A percentile compares a stretch with the other conserved stretches of the same genome.
phyloP scores from a whole-genome alignment of 2,329 filamentous ascomycete species.

The Ophiostoma fasciatum region DNA sequence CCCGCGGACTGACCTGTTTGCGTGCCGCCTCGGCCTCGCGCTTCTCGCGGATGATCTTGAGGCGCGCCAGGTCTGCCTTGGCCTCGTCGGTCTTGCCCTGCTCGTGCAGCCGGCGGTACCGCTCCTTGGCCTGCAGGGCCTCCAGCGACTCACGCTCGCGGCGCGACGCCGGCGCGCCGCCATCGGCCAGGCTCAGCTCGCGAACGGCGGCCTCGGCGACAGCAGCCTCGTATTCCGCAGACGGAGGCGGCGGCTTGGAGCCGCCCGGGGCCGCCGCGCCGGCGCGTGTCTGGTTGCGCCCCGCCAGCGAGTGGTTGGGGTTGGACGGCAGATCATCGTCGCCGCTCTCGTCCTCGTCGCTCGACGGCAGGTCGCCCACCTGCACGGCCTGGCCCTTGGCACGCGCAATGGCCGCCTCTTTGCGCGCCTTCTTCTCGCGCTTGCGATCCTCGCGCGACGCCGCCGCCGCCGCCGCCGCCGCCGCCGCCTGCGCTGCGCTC shows the following conservation, averaged over 20 bases:
- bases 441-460: constrained; percentile 73
- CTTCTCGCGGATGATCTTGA: constrained; percentile 72
- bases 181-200: constrained; percentile 34
- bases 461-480: constrained; percentile 22
- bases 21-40: constrained; percentile 69
- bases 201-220: too few relatives aligned
- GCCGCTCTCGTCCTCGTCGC: constrained; percentile 39
- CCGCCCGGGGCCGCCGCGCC: constrained; percentile 27
- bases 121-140: constrained; percentile 76
- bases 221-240: too few relatives aligned
- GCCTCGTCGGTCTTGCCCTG: constrained; percentile 96
- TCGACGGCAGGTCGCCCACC: constrained; percentile 74
- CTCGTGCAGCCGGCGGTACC: constrained; percentile 81
- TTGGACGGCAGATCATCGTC: constrained; percentile 60
- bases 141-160: constrained; percentile 61
- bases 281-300: constrained; percentile 36
- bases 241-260: too few relatives aligned
- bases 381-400: constrained; percentile 57
- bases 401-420: constrained; percentile 37
- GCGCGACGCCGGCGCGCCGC: constrained; percentile 22
- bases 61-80: constrained; percentile 70
- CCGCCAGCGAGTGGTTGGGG: constrained; percentile 76
- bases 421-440: constrained; percentile 78
- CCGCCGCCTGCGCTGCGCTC: constrained; percentile 31
- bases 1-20: constrained; percentile 55